Percentiles rank a stretch among this genome's conserved stretches.
These are phyloP conservation scores for Tympanopsis confertula DNA, from an alignment of 2,329 filamentous ascomycete species.

Conservation along the genomic window DNA sequence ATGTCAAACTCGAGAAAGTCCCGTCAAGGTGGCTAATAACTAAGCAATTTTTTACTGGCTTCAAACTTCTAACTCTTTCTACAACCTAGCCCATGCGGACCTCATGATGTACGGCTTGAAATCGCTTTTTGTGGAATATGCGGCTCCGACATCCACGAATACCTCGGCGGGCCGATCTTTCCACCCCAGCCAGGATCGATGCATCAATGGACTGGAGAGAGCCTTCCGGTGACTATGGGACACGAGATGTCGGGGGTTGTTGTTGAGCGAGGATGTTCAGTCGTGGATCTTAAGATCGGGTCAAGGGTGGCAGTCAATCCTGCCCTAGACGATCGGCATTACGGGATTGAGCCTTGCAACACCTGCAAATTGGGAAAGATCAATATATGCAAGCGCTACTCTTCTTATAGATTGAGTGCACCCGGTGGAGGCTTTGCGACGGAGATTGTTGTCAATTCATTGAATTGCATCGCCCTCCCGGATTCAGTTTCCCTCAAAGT, in stretches of 20 bases:
- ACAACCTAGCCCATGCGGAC: constrained; percentile 5
- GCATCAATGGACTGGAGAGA: constrained; percentile 35
- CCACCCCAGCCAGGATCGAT: constrained; percentile 36
- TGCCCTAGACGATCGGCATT: constrained; percentile 35
- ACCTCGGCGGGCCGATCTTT: constrained; percentile 30
- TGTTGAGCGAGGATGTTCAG: no score
- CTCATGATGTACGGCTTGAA: constrained; percentile 8
- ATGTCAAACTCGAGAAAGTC: constrained; percentile 27
- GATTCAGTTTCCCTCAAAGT: constrained; percentile 37
- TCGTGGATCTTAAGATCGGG: constrained; percentile 33
- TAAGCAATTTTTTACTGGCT: constrained; percentile 12
- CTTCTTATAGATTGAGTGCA: constrained; percentile 22
- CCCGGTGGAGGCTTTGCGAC: constrained; percentile 33
- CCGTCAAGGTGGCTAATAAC: constrained; percentile 16
- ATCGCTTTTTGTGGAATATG: constrained; percentile 16
- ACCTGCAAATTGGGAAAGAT: constrained; percentile 36
- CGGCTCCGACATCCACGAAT: constrained; percentile 28
- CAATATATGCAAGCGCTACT: constrained; percentile 41
- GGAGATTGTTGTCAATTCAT: constrained; percentile 33
- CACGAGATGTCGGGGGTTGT: no score
- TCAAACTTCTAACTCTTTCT: neutral
- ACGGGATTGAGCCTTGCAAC: constrained; percentile 27
- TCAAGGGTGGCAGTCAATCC: constrained; percentile 36
- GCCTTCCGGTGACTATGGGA: constrained; percentile 34
- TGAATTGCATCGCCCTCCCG: constrained; percentile 30